Base-by-base conservation (phyloP, 2,329 filamentous ascomycete species). In the Atkinsonella texensis region DNA sequence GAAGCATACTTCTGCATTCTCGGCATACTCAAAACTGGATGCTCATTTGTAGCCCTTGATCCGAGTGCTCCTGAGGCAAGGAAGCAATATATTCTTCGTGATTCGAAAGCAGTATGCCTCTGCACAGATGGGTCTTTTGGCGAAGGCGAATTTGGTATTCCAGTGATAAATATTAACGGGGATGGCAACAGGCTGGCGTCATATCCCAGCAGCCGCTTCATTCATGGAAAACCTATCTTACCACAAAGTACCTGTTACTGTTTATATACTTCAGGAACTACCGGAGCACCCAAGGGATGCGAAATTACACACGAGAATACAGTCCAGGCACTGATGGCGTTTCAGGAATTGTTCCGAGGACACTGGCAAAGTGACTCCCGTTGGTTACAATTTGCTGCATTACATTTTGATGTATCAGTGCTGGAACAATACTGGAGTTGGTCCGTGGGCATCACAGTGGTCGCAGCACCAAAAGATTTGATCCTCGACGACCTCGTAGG, bases 391-490 rank as follows among this genome's bases (percentile, higher is more conserved):
- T 96, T 96, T 62, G 91, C 91, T 1, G 90, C 89, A 0, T 88
- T 95, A 52, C 91, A 95, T 65, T 96, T 96, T 55, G 91, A 96
- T 60, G 90, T 96, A 4, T 93, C 87, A 1, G 86, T 96, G 0
- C 74, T 96, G 0, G 90, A 96, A 62, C 90, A 95, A 61, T 96
- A 91, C 64, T 96, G 89, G 89, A 93, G 84, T 53, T 96, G 90
- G 90, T 89, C 85, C 31, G 86, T 93, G 1, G 89, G 89, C 1
- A 89, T 96, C 28, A 84, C 85, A 4, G 77, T 96, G 0, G 85
- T 91, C 2, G 83, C 87, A 2, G 89, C 87, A 7, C 86, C 88
- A 0, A 79, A 87, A 57, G 89, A 96, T 62, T 63, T 95, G 1
- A 84, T 96, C 1, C 83, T 96, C 35, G 87, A 93, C 59, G 88